A percentile compares a stretch with the other conserved stretches of the same genome.
Evolutionary conservation across 306 rosid genomes (phyloP).

Genomic region (Castanea sativa): DNA sequence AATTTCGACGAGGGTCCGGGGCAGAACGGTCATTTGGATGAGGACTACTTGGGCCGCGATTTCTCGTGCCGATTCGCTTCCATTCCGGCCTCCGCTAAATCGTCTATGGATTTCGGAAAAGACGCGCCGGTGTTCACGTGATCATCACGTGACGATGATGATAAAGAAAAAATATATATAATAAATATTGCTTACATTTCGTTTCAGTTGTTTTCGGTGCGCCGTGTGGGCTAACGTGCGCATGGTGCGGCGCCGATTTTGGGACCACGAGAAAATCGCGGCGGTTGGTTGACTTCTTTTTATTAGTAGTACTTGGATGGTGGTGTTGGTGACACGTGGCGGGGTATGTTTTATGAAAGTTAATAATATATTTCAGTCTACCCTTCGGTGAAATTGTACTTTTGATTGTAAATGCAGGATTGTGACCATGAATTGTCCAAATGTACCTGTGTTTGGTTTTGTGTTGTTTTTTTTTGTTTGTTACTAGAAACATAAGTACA

Average conservation of each 20-base stretch:
- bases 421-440: too few species aligned
- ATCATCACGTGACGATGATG: not conserved
- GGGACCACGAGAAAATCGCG: not conserved
- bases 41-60: constrained; percentile 21
- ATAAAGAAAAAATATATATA: not conserved
- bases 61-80: constrained; percentile 63
- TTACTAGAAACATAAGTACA: too few species aligned
- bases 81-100: constrained; percentile 41
- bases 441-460: too few species aligned
- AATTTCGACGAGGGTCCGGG: constrained; percentile 61
- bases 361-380: not conserved
- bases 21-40: constrained; percentile 15
- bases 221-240: not conserved
- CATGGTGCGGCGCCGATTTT: not conserved
- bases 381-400: not conserved
- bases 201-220: not conserved
- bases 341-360: not conserved
- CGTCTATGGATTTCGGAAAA: constrained; percentile 46
- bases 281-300: not conserved
- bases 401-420: too few species aligned
- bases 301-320: not conserved
- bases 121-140: constrained; percentile 37
- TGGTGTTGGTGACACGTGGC: not conserved
- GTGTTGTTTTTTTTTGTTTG: too few species aligned
- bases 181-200: too few species aligned